Evolutionary conservation across 225 moss, liverwort and hornwort species (phyloP).

Genomic region (Neckera pumila): DNA sequence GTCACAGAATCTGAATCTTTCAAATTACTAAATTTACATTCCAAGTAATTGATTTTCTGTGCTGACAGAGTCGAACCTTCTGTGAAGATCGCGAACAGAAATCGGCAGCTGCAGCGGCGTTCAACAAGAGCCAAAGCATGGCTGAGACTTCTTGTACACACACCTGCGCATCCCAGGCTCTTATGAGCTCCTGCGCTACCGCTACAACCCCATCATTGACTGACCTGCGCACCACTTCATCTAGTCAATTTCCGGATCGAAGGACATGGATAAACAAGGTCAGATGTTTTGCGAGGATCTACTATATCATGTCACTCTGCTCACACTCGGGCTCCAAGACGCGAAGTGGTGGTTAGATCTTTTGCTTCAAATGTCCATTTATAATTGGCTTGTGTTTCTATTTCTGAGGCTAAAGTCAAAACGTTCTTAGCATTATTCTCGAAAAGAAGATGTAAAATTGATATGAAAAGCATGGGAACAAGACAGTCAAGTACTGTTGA

Average conservation of each 20-base stretch:
- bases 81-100: slow-evolving; percentile 60
- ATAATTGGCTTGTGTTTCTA: not conserved
- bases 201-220: slow-evolving; percentile 71
- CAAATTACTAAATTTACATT: not conserved
- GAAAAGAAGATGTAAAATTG: not conserved
- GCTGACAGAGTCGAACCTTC: slow-evolving; percentile 23
- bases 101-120: slow-evolving; percentile 63
- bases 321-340: not conserved
- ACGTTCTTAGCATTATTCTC: not conserved
- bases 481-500: slow-evolving; percentile 40
- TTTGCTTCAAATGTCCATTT: not conserved
- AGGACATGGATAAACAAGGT: not conserved
- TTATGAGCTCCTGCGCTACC: slow-evolving; percentile 50
- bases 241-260: not conserved
- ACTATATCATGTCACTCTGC: not conserved
- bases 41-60: not conserved
- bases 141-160: slow-evolving; percentile 62
- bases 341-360: not conserved
- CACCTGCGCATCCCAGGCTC: slow-evolving; percentile 51
- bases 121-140: slow-evolving; percentile 72
- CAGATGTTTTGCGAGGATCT: not conserved
- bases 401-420: not conserved
- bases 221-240: slow-evolving; percentile 30
- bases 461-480: not conserved
- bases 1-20: not conserved